These are phyloP conservation scores for Ceratocystis huliohia DNA, from an alignment of 2,329 filamentous ascomycete species.

Conservation along the genomic window DNA sequence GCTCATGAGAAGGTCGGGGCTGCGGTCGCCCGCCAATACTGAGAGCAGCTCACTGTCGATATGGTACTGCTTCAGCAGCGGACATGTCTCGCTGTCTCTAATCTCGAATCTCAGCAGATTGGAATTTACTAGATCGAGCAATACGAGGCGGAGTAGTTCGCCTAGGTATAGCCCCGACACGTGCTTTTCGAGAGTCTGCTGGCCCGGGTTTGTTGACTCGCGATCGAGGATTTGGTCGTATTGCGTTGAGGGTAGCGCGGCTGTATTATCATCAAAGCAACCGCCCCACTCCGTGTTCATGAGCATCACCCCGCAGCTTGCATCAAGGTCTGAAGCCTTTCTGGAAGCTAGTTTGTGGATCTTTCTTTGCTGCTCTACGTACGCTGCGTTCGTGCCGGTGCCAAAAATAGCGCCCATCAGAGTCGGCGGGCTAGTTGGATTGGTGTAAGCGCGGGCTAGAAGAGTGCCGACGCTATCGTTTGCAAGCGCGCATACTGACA, in stretches of 20 bases:
- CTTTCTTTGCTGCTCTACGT: conserved; percentile 63
- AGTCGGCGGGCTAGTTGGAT: conserved; percentile 55
- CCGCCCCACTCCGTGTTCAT: conserved; percentile 75
- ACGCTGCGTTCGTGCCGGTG: conserved; percentile 70
- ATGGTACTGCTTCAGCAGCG: conserved; percentile 50
- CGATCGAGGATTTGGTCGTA: conserved; percentile 56
- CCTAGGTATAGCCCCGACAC: conserved; percentile 74
- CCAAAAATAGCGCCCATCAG: conserved; percentile 69
- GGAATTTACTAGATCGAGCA: conserved; percentile 34
- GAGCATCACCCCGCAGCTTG: conserved; percentile 58
- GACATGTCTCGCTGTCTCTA: not conserved
- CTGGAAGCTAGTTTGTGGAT: conserved; percentile 21
- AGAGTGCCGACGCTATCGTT: conserved; percentile 73
- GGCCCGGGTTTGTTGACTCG: conserved; percentile 57
- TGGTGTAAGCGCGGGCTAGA: conserved; percentile 66
- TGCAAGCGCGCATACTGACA: conserved; percentile 59
- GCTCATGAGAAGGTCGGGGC: not conserved
- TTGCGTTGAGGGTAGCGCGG: conserved; percentile 54
- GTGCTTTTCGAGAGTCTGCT: conserved; percentile 74
- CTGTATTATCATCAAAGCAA: conserved; percentile 55
- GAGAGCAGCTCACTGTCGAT: conserved; percentile 57
- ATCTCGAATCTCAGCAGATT: conserved; percentile 7
- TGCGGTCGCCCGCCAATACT: conserved; percentile 29
- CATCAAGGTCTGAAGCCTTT: conserved; percentile 40
- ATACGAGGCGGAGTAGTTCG: conserved; percentile 55